A percentile compares a stretch with the other conserved stretches of the same genome.
These are phyloP conservation scores for Phytophthora pseudosyringae DNA, from an alignment of 352 stramenopile species.

Conservation along the genomic window DNA sequence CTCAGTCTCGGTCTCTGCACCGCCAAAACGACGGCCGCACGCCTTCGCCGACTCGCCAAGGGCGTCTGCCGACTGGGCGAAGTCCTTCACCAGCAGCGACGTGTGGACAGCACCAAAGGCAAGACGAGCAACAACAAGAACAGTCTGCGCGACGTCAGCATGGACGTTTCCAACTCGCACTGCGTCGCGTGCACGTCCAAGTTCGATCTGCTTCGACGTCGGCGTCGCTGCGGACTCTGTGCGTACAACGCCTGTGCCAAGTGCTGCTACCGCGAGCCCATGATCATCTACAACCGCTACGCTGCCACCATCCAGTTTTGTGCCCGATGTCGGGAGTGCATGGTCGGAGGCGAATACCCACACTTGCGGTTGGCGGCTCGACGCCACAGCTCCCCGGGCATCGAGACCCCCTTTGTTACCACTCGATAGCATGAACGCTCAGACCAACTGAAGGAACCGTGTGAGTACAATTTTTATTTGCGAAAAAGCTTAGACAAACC, in stretches of 20 bases:
- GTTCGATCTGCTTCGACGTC: constrained; percentile 36
- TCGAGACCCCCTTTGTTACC: constrained; percentile 16
- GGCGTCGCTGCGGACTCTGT: constrained; percentile 42
- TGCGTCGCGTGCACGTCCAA: constrained; percentile 46
- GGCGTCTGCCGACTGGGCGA: constrained; percentile 41
- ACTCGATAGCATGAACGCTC: constrained; percentile 13
- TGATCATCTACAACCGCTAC: constrained; percentile 51
- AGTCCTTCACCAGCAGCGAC: constrained; percentile 32
- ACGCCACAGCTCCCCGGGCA: constrained; percentile 42
- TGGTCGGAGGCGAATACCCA: constrained; percentile 44
- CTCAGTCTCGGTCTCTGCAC: constrained; percentile 27
- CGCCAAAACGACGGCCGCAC: constrained; percentile 30
- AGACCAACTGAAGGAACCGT: constrained; percentile 8
- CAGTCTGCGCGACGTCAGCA: constrained; percentile 6
- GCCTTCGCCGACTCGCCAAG: constrained; percentile 35
- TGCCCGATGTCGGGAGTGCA: constrained; percentile 42
- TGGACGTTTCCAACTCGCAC: constrained; percentile 38
- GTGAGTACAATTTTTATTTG: constrained; percentile 25
- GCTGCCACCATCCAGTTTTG: constrained; percentile 44
- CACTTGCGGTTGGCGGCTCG: constrained; percentile 38
- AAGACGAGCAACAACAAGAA: constrained; percentile 3
- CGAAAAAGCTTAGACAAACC: constrained; percentile 13
- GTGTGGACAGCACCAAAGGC: constrained; percentile 12
- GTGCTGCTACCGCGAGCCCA: constrained; percentile 42
- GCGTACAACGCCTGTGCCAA: constrained; percentile 43